Conservation (phyloP, 176 grass and related monocot species). For the Saccharum officinarum region DNA sequence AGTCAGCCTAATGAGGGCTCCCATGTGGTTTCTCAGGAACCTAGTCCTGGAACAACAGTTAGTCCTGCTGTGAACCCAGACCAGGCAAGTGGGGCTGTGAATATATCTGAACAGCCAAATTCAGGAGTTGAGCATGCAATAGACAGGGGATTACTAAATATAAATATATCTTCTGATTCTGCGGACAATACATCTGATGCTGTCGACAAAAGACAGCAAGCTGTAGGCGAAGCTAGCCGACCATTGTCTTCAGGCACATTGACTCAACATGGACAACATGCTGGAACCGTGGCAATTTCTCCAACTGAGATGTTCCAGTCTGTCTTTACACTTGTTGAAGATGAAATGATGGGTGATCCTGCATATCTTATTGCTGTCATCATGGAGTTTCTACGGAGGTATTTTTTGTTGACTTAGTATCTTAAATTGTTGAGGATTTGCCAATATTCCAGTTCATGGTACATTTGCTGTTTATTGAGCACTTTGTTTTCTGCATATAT, state of each 20-base stretch:
- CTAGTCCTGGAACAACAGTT: slow-evolving; percentile 22
- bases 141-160: slow-evolving; percentile 38
- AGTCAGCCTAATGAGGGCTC: slow-evolving; percentile 38
- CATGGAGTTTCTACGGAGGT: slow-evolving; percentile 84
- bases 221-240: slow-evolving; percentile 47
- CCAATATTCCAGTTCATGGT: neutral
- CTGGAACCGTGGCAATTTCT: slow-evolving; percentile 65
- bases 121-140: slow-evolving; percentile 32
- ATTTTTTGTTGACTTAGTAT: slow-evolving; percentile 35
- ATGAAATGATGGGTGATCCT: slow-evolving; percentile 93
- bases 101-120: slow-evolving; percentile 43
- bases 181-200: slow-evolving; percentile 46
- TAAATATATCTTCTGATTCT: slow-evolving; percentile 56
- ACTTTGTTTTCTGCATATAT: neutral
- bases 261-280: slow-evolving; percentile 53
- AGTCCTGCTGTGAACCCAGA: slow-evolving; percentile 39
- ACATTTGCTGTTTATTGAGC: neutral
- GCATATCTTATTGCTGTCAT: slow-evolving; percentile 79
- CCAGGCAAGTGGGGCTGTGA: slow-evolving; percentile 26
- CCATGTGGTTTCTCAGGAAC: slow-evolving; percentile 30
- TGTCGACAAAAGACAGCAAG: slow-evolving; percentile 38
- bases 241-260: slow-evolving; percentile 56
- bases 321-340: slow-evolving; percentile 84
- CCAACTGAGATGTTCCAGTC: slow-evolving; percentile 81
- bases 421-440: slow-evolving; percentile 9